Percentiles rank a stretch among this genome's conserved stretches.
phyloP scores from a whole-genome alignment of 139 green algal genomes.

The Auxenochlorella pyrenoidosa region DNA sequence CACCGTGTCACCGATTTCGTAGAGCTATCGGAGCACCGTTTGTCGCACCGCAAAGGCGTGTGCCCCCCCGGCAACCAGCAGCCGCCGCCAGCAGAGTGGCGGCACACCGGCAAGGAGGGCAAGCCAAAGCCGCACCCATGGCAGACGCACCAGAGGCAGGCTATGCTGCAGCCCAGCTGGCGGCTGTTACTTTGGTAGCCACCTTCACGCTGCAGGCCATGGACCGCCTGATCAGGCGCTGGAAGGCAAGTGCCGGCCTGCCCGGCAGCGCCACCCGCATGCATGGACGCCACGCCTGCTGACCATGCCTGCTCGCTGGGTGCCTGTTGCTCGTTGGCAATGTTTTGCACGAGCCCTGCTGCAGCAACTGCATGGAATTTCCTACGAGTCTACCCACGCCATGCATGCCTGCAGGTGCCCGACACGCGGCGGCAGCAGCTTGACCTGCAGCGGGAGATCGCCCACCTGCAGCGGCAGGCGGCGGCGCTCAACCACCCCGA shows the following conservation, averaged over 20 bases:
- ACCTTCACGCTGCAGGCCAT: neutral
- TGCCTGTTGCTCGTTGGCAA: neutral
- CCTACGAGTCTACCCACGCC: too few relatives aligned
- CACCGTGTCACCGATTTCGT: too few relatives aligned
- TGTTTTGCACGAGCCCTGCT: too few relatives aligned
- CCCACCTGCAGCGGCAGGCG: constrained; percentile 15
- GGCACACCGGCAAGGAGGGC: too few relatives aligned
- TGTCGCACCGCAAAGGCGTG: too few relatives aligned
- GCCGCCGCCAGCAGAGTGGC: too few relatives aligned
- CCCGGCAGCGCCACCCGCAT: neutral
- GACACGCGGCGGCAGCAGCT: constrained; percentile 22
- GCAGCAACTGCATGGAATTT: too few relatives aligned
- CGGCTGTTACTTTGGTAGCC: neutral
- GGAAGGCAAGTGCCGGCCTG: neutral
- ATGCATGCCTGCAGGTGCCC: constrained; percentile 17
- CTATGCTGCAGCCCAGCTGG: neutral
- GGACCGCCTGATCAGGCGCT: neutral
- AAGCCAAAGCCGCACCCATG: too few relatives aligned
- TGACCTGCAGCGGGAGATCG: constrained; percentile 14
- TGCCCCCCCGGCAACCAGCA: too few relatives aligned
- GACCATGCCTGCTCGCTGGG: too few relatives aligned
- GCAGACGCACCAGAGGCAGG: too few relatives aligned
- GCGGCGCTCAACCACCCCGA: constrained; percentile 21
- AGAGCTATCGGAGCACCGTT: too few relatives aligned
- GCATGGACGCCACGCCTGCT: neutral